Conservation (phyloP, 2,329 filamentous ascomycete genomes). For the Ophiostoma quercus region DNA sequence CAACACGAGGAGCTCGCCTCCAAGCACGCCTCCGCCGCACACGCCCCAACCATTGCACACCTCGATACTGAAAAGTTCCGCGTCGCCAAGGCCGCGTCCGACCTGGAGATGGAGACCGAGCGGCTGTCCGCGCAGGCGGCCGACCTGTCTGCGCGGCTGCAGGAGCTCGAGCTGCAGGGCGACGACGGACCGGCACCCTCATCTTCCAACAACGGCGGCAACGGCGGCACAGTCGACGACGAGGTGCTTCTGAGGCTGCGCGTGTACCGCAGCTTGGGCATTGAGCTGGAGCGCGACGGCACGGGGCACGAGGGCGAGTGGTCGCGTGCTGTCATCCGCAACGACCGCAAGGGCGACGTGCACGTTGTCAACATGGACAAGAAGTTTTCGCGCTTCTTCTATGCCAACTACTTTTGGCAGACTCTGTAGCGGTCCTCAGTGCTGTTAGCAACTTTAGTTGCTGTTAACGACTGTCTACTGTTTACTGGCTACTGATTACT, state of each 20-base stretch:
- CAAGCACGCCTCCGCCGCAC: constrained; percentile 69
- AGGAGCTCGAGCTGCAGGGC: constrained; percentile 81
- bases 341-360: constrained; percentile 81
- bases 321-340: constrained; percentile 77
- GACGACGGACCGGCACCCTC: constrained; percentile 57
- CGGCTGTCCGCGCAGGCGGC: constrained; percentile 74
- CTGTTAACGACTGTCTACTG: too few species aligned
- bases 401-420: constrained; percentile 94
- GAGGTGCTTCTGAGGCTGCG: constrained; percentile 72
- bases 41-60: constrained; percentile 77
- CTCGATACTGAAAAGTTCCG: constrained; percentile 93
- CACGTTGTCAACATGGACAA: constrained; percentile 92
- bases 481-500: neutral
- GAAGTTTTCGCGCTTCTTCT: constrained; percentile 86
- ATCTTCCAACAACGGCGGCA: neutral
- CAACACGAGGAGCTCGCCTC: constrained; percentile 73
- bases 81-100: constrained; percentile 82
- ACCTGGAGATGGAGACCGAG: constrained; percentile 92
- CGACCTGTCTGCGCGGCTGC: constrained; percentile 66
- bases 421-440: constrained; percentile 53
- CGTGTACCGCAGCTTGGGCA: constrained; percentile 84
- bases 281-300: constrained; percentile 73
- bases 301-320: constrained; percentile 69
- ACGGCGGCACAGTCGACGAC: constrained; percentile 41
- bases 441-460: neutral